A percentile compares a stretch with the other conserved stretches of the same genome.
These are phyloP conservation scores for Penicillium ochrochloron DNA, from an alignment of 495 filamentous ascomycete genomes.

Conservation along the genomic window DNA sequence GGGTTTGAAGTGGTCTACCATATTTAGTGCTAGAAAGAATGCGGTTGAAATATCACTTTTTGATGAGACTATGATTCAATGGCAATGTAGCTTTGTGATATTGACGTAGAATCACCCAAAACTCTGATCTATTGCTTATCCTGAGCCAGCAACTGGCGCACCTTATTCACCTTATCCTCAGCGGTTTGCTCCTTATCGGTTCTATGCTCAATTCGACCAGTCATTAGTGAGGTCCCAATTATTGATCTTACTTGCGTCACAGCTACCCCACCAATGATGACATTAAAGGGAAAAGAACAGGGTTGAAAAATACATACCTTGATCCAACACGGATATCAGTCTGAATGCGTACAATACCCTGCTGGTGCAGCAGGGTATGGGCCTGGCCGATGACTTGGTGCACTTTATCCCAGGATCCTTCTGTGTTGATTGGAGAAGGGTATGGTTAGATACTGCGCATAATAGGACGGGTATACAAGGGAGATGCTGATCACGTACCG, in stretches of 20 bases:
- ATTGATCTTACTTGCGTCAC: not conserved
- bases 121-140: constrained; percentile 31
- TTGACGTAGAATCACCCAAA: not conserved
- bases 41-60: not conserved
- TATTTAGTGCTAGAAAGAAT: not conserved
- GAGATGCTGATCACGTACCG: constrained; percentile 57
- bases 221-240: constrained; percentile 12
- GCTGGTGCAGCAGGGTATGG: constrained; percentile 80
- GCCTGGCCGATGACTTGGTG: constrained; percentile 89
- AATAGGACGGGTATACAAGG: too few species aligned
- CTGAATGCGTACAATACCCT: constrained; percentile 82
- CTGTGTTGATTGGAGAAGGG: constrained; percentile 46
- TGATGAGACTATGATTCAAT: not conserved
- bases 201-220: constrained; percentile 39
- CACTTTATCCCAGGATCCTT: constrained; percentile 90
- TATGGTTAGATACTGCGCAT: too few species aligned
- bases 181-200: constrained; percentile 71
- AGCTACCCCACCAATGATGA: not conserved
- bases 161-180: constrained; percentile 69
- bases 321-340: constrained; percentile 86
- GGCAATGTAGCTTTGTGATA: too few species aligned
- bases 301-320: constrained; percentile 56
- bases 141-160: constrained; percentile 58
- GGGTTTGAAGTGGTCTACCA: not conserved
- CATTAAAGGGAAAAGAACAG: not conserved